Evolutionary conservation across 1,284 basidiomycete species (phyloP).

Genomic region (Irpex sp.): DNA sequence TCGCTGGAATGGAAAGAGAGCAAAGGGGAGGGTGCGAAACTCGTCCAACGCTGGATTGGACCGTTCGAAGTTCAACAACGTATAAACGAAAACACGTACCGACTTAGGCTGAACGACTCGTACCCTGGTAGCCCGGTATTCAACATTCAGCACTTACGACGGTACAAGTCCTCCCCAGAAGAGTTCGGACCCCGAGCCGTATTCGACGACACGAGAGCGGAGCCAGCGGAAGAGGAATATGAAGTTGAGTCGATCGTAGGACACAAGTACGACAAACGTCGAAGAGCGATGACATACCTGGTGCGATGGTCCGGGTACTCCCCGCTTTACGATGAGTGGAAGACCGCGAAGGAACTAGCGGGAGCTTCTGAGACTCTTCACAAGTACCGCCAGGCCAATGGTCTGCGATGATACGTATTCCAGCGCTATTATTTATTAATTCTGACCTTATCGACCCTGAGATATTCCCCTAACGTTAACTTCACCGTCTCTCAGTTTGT

Average conservation of each 20-base stretch:
- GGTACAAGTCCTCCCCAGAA: constrained; percentile 12
- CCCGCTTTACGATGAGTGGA: constrained; percentile 2
- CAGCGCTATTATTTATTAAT: too few species aligned
- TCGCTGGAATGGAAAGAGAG: constrained; percentile 20
- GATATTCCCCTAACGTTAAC: too few species aligned
- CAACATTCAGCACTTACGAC: constrained; percentile 25
- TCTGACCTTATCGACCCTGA: too few species aligned
- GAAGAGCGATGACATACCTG: constrained; percentile 6
- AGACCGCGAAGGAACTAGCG: neutral
- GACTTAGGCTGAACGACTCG: constrained; percentile 20
- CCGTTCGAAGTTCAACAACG: constrained; percentile 14
- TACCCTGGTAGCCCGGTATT: constrained; percentile 26
- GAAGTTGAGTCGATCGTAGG: constrained; percentile 17
- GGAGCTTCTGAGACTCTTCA: too few species aligned
- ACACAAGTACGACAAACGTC: constrained; percentile 7
- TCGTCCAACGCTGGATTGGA: constrained; percentile 18
- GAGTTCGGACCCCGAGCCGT: constrained; percentile 12
- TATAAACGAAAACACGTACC: constrained; percentile 23
- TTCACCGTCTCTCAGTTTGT: too few species aligned
- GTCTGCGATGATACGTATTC: too few species aligned
- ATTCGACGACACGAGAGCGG: constrained; percentile 1
- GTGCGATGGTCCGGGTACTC: constrained; percentile 20
- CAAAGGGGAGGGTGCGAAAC: constrained; percentile 26
- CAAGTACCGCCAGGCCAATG: too few species aligned
- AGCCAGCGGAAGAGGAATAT: constrained; percentile 14